Evolutionary conservation across 345 rosid species (phyloP), one percentile per base, ranked within the genome.

Genomic region (Aquilaria yunnanensis): DNA sequence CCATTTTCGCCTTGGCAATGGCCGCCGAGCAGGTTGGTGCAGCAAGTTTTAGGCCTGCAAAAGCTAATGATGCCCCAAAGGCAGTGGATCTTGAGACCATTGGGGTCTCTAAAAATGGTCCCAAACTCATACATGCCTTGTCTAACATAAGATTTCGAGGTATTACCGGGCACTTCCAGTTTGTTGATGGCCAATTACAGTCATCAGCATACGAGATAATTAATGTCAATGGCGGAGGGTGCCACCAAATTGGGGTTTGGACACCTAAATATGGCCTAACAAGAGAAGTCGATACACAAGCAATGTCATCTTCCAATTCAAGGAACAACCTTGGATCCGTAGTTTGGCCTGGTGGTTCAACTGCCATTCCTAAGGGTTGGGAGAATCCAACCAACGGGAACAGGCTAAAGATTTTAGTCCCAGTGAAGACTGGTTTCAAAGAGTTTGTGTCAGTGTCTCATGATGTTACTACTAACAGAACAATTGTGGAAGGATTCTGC

Each of bases 211-310:
- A 70, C 65, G 72, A 77, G 70, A 77, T 85, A 8, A 56, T 79
- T 32, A 85, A 85, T 64, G 67, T 83, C 5, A 56, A 63, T 3
- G 77, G 73, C 12, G 51, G 62, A 9, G 74, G 75, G 8, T 72
- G 31, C 32, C 73, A 59, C 57, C 37, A 49, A 45, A 34, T 77
- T 6, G 90, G 90, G 59, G 80, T 76, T 41, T 85, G 88, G 91
- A 75, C 82, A 16, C 67, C 70, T 4, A 10, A 62, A 47, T 41
- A 45, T 6, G 84, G 83, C 55, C 76, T 84, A 9, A 46, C 51
- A 61, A 74, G 47, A n/a, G n/a, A n/a, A n/a, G n/a, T n/a, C n/a
- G n/a, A n/a, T n/a, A n/a, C n/a, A n/a, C n/a, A n/a, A n/a, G n/a
- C n/a, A n/a, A n/a, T n/a, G n/a, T n/a, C n/a, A n/a, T n/a, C n/a